Base-by-base conservation (phyloP, 495 filamentous ascomycete species). In the Penicillium silybi region DNA sequence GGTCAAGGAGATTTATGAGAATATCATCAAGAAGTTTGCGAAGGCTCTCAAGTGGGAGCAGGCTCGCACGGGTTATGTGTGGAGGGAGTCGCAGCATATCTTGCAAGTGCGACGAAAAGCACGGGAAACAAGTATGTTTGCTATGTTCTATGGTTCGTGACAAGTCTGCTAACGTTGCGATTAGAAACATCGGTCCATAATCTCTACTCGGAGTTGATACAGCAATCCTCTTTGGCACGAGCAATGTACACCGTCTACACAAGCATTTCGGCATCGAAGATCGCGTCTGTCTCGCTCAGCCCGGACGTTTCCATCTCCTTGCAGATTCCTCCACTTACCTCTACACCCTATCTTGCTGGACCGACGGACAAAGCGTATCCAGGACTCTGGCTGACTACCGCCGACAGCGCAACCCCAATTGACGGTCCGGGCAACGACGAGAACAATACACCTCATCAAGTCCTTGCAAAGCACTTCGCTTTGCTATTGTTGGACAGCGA, bases 1-100 rank as follows among this genome's bases (percentile, higher is more conserved):
- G 18, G 78, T 90, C 41, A 79, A 84, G 48, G 84, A 92, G 44
- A 85, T 97, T 63, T 95, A 92, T 62, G 79, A 89, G 46, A 84
- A 96, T 63, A 85, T 96, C 19, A 86, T 89, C 57, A 92, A 88
- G 69, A 92, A 92, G 64, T 85, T 95, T 53, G 87, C 88, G 49
- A 91, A 92, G 67, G 87, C 87, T 3, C 79, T 96, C 54, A 92
- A 91, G 58, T 90, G 89, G 73, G 90, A 92, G 65, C 93, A 98
- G 68, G 86, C 88, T 52, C 85, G 85, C 50, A 86, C 81, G 40
- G 82, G 86, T 53, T 97, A 95, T 66, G 90, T 98, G 2, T 92
- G 87, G 84, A 85, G 80, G 55, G 88, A 98, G 63, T 84, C 86
- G 2, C 85, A 89, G 62, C 77, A 81, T 46, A 93, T 98, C 25